phyloP scores from a whole-genome alignment of 257 asterid genomes.

The Fraxinus americana region DNA sequence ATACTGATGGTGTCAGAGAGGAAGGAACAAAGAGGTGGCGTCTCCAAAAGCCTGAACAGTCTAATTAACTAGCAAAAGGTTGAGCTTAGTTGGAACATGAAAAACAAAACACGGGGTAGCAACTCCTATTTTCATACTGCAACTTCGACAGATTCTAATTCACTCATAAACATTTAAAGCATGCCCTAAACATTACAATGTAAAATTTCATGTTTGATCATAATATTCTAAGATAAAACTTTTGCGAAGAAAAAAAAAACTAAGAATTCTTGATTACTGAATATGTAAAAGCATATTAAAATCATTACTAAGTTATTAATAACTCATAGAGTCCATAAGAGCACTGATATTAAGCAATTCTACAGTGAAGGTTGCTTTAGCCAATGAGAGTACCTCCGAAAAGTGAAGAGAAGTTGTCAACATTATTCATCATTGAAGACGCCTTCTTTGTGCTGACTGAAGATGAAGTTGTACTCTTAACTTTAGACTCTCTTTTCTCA shows the following conservation, averaged over 20 bases:
- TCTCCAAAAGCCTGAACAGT: neutral
- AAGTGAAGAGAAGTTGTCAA: conserved; percentile 51
- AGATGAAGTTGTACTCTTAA: conserved; percentile 42
- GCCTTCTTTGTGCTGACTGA: conserved; percentile 38
- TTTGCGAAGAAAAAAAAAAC: neutral
- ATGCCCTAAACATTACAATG: neutral
- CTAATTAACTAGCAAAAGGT: neutral
- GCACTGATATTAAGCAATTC: conserved; percentile 5
- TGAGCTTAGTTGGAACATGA: neutral
- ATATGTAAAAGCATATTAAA: neutral
- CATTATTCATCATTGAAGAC: conserved; percentile 32
- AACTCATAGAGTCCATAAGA: neutral
- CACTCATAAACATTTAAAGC: neutral
- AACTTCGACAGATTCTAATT: neutral
- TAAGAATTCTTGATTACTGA: neutral
- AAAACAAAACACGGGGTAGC: neutral
- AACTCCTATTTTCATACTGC: neutral
- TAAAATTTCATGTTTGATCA: neutral
- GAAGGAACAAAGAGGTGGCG: no score
- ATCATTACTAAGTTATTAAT: neutral
- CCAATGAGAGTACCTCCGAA: conserved; percentile 63
- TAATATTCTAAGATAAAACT: neutral
- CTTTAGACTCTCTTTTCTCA: conserved; percentile 40
- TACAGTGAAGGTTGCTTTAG: conserved; percentile 17
- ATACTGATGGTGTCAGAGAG: no score